These are phyloP conservation scores for Clarireedia sp. DNA, from an alignment of 2,329 filamentous ascomycete species.

Conservation along the genomic window DNA sequence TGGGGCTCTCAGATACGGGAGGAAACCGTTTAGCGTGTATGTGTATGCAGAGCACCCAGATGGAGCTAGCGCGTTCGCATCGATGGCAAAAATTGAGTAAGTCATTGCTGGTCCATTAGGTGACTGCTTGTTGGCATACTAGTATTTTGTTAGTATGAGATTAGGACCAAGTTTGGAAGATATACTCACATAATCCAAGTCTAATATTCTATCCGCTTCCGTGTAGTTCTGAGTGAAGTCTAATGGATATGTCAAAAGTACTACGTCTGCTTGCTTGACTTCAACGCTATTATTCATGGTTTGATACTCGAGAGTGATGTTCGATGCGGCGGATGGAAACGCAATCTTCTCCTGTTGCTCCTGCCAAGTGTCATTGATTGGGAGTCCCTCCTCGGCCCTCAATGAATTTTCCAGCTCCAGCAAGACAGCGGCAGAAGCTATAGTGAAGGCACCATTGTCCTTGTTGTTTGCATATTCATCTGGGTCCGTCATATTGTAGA, in stretches of 20 bases:
- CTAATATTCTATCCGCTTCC: slow-evolving; percentile 38
- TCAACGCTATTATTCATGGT: slow-evolving; percentile 58
- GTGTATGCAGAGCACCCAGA: slow-evolving; percentile 63
- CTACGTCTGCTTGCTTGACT: slow-evolving; percentile 66
- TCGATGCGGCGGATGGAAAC: slow-evolving; percentile 45
- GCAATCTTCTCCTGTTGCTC: slow-evolving; percentile 47
- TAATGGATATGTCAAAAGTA: slow-evolving; percentile 57
- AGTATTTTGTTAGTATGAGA: slow-evolving; percentile 8
- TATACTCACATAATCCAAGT: slow-evolving; percentile 52
- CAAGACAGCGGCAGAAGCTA: slow-evolving; percentile 31
- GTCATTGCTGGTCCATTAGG: slow-evolving; percentile 65
- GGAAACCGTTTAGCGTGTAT: slow-evolving; percentile 54
- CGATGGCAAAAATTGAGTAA: slow-evolving; percentile 60
- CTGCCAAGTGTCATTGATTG: slow-evolving; percentile 49
- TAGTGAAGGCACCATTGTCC: slow-evolving; percentile 62
- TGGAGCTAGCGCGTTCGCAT: slow-evolving; percentile 55
- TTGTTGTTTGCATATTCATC: slow-evolving; percentile 31
- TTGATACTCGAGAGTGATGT: slow-evolving; percentile 56
- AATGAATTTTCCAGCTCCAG: slow-evolving; percentile 40
- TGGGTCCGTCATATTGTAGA: slow-evolving; percentile 64
- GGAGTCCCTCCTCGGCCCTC: slow-evolving; percentile 15
- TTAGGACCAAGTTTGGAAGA: background rate
- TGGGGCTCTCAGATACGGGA: slow-evolving; percentile 57
- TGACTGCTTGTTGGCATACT: slow-evolving; percentile 62
- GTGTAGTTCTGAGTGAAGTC: slow-evolving; percentile 48